Conservation (phyloP, 192 early-diverging fungal genomes). For the Borealophlyctis nickersoniae region DNA sequence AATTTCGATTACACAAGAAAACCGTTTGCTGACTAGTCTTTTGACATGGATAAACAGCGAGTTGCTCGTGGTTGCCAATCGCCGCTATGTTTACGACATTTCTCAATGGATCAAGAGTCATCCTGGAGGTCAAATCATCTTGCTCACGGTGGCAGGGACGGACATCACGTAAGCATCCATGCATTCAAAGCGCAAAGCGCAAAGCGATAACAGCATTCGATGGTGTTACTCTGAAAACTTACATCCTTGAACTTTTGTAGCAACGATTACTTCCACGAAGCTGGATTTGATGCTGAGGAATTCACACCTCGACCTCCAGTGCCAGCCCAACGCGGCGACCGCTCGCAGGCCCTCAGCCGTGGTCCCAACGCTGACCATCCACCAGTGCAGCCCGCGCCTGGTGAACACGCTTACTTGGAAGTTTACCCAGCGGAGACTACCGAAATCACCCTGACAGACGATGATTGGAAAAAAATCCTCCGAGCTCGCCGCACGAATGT, state of each 20-base stretch:
- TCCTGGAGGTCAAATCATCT: constrained; percentile 46
- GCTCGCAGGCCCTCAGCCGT: not conserved
- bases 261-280: constrained; percentile 44
- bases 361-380: no score
- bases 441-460: constrained; percentile 17
- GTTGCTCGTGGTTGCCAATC: constrained; percentile 42
- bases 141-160: constrained; percentile 41
- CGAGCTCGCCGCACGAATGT: constrained; percentile 38
- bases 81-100: constrained; percentile 44
- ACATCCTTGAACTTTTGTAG: no score
- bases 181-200: no score
- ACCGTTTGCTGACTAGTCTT: not conserved
- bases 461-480: constrained; percentile 37
- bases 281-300: constrained; percentile 42
- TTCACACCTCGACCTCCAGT: constrained; percentile 26
- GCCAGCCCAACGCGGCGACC: constrained; percentile 18
- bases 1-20: no score
- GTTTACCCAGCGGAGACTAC: not conserved
- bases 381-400: not conserved
- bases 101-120: constrained; percentile 37
- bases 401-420: not conserved
- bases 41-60: no score
- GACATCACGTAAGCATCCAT: constrained; percentile 34
- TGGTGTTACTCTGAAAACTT: no score
- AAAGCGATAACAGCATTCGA: no score